phyloP scores from a whole-genome alignment of 331 rosid genomes.

The Malus hybrid region DNA sequence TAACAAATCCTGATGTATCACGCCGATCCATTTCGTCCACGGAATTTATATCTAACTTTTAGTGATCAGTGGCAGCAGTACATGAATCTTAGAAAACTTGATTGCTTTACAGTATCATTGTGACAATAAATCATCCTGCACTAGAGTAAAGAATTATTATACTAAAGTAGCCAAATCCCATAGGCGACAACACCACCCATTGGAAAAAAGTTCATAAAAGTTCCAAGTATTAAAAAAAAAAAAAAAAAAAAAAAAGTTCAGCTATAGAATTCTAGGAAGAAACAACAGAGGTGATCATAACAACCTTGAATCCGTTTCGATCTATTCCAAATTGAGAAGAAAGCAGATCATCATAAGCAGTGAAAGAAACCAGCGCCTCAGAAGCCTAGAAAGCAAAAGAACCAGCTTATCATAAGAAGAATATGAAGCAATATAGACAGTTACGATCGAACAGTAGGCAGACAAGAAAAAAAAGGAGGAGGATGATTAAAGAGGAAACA shows the following conservation, averaged over 20 bases:
- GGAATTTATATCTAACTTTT: conserved; percentile 22
- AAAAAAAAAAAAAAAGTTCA: neutral
- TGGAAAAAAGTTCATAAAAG: neutral
- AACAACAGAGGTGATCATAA: neutral
- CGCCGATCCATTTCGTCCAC: conserved; percentile 69
- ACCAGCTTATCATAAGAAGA: neutral
- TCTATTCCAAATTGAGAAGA: neutral
- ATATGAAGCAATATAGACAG: neutral
- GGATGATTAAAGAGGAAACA: neutral
- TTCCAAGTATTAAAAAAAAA: neutral
- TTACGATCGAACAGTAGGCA: neutral
- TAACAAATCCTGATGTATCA: conserved; percentile 97
- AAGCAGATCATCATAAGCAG: neutral
- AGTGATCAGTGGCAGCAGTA: conserved; percentile 34
- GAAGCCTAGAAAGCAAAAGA: neutral
- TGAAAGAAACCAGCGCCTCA: neutral
- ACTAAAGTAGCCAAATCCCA: neutral
- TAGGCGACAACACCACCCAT: neutral
- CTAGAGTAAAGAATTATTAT: conserved; percentile 15
- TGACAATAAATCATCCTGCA: conserved; percentile 47
- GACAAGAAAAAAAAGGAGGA: neutral
- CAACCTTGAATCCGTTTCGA: neutral
- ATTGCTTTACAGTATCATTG: conserved; percentile 23
- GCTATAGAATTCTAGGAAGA: neutral
- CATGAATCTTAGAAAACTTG: conserved; percentile 27